Conservation (phyloP, 805 yeast genomes). For the Candida sakaeoensis region DNA sequence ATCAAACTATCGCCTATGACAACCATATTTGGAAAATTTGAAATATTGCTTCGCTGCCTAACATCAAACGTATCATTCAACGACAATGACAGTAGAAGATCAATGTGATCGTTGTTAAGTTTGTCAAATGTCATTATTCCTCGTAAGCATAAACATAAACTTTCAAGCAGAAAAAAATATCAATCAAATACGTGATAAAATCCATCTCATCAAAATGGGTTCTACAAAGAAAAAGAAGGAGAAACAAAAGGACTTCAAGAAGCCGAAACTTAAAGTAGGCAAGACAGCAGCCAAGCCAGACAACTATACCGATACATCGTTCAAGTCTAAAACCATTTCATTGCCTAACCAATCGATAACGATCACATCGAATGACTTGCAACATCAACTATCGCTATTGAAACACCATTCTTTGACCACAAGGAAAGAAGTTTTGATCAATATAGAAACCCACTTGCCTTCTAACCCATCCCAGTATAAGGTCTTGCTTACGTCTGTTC, state of each 20-base stretch:
- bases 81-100: conserved; percentile 21
- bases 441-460: conserved; percentile 51
- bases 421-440: conserved; percentile 64
- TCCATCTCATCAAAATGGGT: conserved; percentile 21
- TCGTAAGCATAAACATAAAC: neutral
- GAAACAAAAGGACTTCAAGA: conserved; percentile 70
- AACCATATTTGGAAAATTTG: neutral
- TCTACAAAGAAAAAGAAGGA: conserved; percentile 57
- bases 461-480: conserved; percentile 51
- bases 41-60: neutral
- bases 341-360: conserved; percentile 43
- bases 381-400: conserved; percentile 62
- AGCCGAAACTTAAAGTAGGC: conserved; percentile 84
- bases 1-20: neutral
- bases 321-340: conserved; percentile 60
- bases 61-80: conserved; percentile 19
- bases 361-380: conserved; percentile 30
- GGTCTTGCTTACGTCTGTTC: conserved; percentile 51
- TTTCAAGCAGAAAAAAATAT: neutral
- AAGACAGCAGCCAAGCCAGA: conserved; percentile 68
- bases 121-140: conserved; percentile 7
- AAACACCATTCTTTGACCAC: conserved; percentile 72
- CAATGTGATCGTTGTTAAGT: conserved; percentile 16
- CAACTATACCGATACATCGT: conserved; percentile 82
- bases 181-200: conserved; percentile 1